Evolutionary conservation across 2,329 filamentous ascomycete species (phyloP).

Genomic region (Akanthomyces muscarius): DNA sequence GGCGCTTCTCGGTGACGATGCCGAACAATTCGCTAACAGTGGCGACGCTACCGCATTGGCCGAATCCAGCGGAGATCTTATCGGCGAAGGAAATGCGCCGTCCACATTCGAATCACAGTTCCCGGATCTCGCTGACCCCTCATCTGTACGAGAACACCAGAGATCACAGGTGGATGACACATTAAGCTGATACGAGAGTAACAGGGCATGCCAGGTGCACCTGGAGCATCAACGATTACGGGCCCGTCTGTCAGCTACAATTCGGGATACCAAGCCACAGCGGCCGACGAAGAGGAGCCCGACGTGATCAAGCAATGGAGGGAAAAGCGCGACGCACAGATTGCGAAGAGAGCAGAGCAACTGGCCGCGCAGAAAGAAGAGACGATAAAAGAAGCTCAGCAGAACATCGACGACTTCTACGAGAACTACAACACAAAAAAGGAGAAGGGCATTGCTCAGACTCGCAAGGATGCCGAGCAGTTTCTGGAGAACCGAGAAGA

Average conservation of each 20-base stretch:
- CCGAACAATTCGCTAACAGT: slow-evolving; percentile 78
- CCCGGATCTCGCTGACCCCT: slow-evolving; percentile 62
- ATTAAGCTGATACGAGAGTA: slow-evolving; percentile 13
- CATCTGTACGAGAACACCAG: slow-evolving; percentile 27
- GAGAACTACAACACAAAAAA: slow-evolving; percentile 99
- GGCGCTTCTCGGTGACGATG: slow-evolving; percentile 86
- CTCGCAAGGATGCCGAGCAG: slow-evolving; percentile 85
- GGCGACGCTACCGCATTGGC: slow-evolving; percentile 64
- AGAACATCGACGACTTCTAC: slow-evolving; percentile 98
- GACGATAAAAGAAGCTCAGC: slow-evolving; percentile 82
- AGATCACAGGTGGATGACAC: neutral
- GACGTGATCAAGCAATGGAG: slow-evolving; percentile 91
- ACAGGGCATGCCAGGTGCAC: slow-evolving; percentile 29
- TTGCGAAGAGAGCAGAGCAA: slow-evolving; percentile 79
- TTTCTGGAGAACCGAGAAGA: slow-evolving; percentile 88
- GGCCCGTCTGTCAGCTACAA: slow-evolving; percentile 62
- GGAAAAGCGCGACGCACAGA: slow-evolving; percentile 77
- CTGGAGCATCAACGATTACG: slow-evolving; percentile 56
- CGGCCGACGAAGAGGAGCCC: slow-evolving; percentile 72
- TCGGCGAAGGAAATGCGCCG: slow-evolving; percentile 60
- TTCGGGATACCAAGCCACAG: slow-evolving; percentile 56
- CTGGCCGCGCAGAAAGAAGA: slow-evolving; percentile 78
- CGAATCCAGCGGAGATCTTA: slow-evolving; percentile 65
- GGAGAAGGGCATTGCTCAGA: slow-evolving; percentile 87
- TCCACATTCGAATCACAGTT: slow-evolving; percentile 80